Evolutionary conservation across 257 asterid genomes (phyloP).

Genomic region (Solanum stenotomum): DNA sequence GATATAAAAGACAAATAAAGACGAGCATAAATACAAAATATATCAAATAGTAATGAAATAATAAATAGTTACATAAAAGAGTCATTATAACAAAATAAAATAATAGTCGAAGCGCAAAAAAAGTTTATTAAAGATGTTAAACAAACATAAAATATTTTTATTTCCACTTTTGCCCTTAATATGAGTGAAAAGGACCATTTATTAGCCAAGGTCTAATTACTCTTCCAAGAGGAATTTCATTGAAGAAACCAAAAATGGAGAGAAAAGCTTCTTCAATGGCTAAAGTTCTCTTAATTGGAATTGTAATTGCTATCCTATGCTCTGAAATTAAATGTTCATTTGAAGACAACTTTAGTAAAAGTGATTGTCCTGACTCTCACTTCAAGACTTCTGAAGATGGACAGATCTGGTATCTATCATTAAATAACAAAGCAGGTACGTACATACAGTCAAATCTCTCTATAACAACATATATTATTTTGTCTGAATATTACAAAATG

Average conservation of each 20-base stretch:
- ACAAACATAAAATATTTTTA: background rate
- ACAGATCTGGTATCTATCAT: conserved; percentile 76
- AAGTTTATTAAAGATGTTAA: background rate
- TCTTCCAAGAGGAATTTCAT: background rate
- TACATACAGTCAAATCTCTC: background rate
- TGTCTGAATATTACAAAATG: no score
- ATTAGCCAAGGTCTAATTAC: background rate
- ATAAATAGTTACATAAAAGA: background rate
- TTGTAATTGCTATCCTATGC: conserved; percentile 7
- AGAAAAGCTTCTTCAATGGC: conserved; percentile 23
- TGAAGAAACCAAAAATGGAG: conserved; percentile 20
- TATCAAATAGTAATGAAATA: no score
- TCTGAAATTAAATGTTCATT: conserved; percentile 26
- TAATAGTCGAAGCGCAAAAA: background rate
- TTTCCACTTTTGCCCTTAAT: background rate
- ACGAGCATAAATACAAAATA: background rate
- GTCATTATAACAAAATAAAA: background rate
- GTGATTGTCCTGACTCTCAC: conserved; percentile 55
- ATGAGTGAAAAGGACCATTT: background rate
- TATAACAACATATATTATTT: background rate
- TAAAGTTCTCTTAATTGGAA: conserved; percentile 19
- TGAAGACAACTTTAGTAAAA: conserved; percentile 60
- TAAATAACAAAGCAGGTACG: conserved; percentile 63
- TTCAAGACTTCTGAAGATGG: conserved; percentile 89
- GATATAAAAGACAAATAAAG: no score